Evolutionary conservation across 2,329 filamentous ascomycete genomes (phyloP).

Genomic region (Neocatenulostroma microsporum): DNA sequence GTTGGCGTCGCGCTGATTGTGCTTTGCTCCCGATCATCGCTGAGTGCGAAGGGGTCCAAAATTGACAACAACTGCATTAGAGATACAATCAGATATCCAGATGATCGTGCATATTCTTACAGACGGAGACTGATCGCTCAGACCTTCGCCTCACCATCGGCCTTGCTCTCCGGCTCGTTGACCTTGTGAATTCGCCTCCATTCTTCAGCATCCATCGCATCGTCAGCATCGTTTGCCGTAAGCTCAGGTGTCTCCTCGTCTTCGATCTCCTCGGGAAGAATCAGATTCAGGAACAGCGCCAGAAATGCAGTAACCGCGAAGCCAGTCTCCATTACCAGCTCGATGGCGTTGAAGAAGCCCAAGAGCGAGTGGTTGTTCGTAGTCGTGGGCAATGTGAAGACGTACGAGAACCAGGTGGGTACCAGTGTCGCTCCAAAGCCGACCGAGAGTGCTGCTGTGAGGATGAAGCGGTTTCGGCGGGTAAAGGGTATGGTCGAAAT

Average conservation of each 20-base stretch:
- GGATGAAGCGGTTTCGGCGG: slow-evolving; percentile 73
- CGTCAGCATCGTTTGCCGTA: slow-evolving; percentile 35
- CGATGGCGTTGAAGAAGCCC: slow-evolving; percentile 62
- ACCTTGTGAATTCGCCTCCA: slow-evolving; percentile 29
- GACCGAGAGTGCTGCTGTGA: slow-evolving; percentile 65
- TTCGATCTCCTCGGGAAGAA: slow-evolving; percentile 67
- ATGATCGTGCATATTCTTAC: too few relatives aligned
- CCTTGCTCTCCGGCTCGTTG: slow-evolving; percentile 1
- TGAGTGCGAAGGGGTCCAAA: too few relatives aligned
- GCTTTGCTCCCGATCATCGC: too few relatives aligned
- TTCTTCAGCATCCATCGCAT: slow-evolving; percentile 33
- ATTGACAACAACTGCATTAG: too few relatives aligned
- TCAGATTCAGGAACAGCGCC: slow-evolving; percentile 64
- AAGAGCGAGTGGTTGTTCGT: slow-evolving; percentile 59
- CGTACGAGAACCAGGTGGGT: slow-evolving; percentile 38
- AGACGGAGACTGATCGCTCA: too few relatives aligned
- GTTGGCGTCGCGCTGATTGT: too few relatives aligned
- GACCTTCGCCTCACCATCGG: neutral
- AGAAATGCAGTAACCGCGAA: slow-evolving; percentile 68
- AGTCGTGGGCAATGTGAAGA: slow-evolving; percentile 67
- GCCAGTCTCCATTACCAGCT: slow-evolving; percentile 45
- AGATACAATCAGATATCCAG: too few relatives aligned
- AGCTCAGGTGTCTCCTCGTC: slow-evolving; percentile 45
- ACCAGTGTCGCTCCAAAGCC: slow-evolving; percentile 53
- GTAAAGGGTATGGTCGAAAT: slow-evolving; percentile 64